These are phyloP conservation scores for Magnolia kwangsiensis DNA, from an alignment of 164 flowering plant genomes.

Conservation along the genomic window DNA sequence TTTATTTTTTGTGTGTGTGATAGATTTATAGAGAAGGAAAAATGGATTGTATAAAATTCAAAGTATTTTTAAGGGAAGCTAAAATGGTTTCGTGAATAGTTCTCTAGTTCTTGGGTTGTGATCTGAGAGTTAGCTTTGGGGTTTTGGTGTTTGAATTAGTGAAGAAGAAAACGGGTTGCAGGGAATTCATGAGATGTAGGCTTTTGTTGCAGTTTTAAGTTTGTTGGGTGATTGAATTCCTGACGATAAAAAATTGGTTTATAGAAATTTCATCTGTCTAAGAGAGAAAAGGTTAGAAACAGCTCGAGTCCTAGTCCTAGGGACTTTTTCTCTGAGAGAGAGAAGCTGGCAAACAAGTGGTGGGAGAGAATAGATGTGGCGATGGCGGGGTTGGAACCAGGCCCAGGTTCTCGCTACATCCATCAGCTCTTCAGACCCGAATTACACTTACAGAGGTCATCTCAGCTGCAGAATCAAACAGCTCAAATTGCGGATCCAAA, in stretches of 20 bases:
- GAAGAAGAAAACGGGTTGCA: background rate
- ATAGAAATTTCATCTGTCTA: background rate
- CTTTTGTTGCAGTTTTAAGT: background rate
- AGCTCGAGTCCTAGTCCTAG: too few species aligned
- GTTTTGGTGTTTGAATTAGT: background rate
- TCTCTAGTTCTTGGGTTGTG: background rate
- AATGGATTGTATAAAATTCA: background rate
- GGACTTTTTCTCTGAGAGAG: background rate
- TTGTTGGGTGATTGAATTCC: background rate
- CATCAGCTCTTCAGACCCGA: constrained; percentile 43
- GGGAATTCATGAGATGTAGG: background rate
- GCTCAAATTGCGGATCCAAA: constrained; percentile 12
- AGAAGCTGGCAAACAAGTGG: constrained; percentile 45
- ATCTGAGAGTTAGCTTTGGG: background rate
- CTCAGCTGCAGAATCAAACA: constrained; percentile 3
- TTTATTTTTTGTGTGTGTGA: too few species aligned
- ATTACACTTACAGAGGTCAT: constrained; percentile 27
- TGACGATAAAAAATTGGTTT: background rate
- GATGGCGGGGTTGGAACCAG: constrained; percentile 42
- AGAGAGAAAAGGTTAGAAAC: background rate
- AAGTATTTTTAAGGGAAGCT: background rate
- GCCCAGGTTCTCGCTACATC: constrained; percentile 33
- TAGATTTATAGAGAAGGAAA: background rate
- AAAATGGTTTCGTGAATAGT: background rate
- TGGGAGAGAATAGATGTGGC: constrained; percentile 46